Base-by-base conservation (phyloP, 1,139 yeast species). In the Lodderomyces margitis region DNA sequence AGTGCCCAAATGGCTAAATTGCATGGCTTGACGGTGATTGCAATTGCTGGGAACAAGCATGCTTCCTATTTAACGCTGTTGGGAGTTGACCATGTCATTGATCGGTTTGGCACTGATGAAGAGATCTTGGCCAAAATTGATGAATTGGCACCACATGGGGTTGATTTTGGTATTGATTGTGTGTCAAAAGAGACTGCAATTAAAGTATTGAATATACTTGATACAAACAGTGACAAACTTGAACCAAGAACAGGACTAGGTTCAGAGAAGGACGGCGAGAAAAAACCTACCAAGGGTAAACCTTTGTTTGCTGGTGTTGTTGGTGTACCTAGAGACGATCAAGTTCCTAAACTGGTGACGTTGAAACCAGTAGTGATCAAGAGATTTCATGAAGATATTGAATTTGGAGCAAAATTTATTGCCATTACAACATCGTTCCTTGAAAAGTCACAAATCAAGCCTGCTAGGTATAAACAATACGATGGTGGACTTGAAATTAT, bases 131-230 rank as follows among this genome's bases (percentile, higher is more conserved):
- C 37, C n/a, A 23, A 46, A 36, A 40, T 44, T 4, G 50, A 40
- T 52, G 52, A 35, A 35, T 56, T 17, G 11, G 40, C 37, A 4
- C 48, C 49, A 3, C 56, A 57, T 3, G 57, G 57, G 21, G 54
- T 70, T 11, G 37, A 46, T 15, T 66, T 55, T 47, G 78, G 72
- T 6, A 61, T 73, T 37, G 78, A 73, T 52, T 69, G 74, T 44
- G 72, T 71, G 14, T 70, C 75, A 2, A 69, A 64, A 42, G 62
- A 66, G 36, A 69, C 75, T 2, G 63, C 78, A 1, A 53, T 54
- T 3, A 43, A 47, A 3, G 61, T 70, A 10, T 45, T 64, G 5
- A 56, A 56, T 15, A 46, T 69, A 5, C 48, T 70, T n/a, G 48
- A 44, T n/a, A 4, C 20, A 20, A 36, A 46, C 31, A 28, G 37